These are phyloP conservation scores for Heterobasidion parviporum DNA, from an alignment of 1,284 basidiomycete genomes.

Conservation along the genomic window DNA sequence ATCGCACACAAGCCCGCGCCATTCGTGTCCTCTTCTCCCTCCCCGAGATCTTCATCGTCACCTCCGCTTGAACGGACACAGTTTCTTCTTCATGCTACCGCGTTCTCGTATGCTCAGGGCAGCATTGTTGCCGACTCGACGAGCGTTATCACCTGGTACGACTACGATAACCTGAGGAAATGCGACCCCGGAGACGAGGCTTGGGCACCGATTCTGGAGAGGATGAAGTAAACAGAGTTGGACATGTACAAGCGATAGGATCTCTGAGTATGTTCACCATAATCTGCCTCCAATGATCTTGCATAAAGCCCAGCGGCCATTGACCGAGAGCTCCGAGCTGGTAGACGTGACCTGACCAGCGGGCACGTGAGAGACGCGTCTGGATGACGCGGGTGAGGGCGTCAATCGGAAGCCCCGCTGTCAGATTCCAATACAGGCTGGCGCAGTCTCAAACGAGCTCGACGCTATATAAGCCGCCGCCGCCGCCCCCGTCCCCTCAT, in stretches of 20 bases:
- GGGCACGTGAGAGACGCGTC: neutral
- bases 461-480: neutral
- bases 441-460: neutral
- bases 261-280: too few species aligned
- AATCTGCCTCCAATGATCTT: too few species aligned
- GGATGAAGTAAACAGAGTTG: constrained; percentile 14
- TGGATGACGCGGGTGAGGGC: neutral
- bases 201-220: constrained; percentile 19
- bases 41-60: neutral
- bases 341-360: too few species aligned
- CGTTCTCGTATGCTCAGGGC: constrained; percentile 56
- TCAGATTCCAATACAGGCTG: neutral
- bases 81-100: constrained; percentile 43
- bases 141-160: constrained; percentile 66
- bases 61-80: constrained; percentile 23
- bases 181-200: constrained; percentile 46
- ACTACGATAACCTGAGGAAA: constrained; percentile 58
- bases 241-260: neutral
- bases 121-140: constrained; percentile 55
- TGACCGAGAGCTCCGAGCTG: too few species aligned
- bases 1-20: constrained; percentile 44
- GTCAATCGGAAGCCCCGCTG: neutral
- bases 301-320: too few species aligned
- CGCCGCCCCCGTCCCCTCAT: neutral
- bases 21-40: constrained; percentile 8